phyloP scores from a whole-genome alignment of 495 filamentous ascomycete species.

The Aspergillus ellipticus region DNA sequence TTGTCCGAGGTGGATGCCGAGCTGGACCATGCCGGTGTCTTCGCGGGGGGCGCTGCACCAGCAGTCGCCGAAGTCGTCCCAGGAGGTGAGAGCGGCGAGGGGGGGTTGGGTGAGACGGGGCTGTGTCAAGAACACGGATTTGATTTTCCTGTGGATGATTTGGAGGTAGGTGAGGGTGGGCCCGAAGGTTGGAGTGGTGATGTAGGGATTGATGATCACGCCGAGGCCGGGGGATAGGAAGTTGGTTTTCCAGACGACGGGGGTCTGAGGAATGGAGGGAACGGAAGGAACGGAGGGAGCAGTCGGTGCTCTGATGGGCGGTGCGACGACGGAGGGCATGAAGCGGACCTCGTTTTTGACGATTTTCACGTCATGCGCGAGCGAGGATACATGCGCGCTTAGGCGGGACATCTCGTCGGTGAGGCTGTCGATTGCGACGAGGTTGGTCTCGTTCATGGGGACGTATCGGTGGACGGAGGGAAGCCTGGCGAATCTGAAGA shows the following conservation, averaged over 20 bases:
- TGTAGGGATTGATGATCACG: slow-evolving; percentile 33
- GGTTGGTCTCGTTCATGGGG: slow-evolving; percentile 20
- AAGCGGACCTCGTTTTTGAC: slow-evolving; percentile 20
- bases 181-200: slow-evolving; percentile 30
- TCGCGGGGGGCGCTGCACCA: slow-evolving; percentile 41
- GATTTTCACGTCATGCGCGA: slow-evolving; percentile 29
- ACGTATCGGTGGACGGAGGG: slow-evolving; percentile 11
- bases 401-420: slow-evolving; percentile 30
- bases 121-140: too few relatives aligned
- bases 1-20: slow-evolving; percentile 31
- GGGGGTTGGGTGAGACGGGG: slow-evolving; percentile 18
- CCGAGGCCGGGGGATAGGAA: slow-evolving; percentile 34
- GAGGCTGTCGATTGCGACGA: slow-evolving; percentile 26
- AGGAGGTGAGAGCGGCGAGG: slow-evolving; percentile 30
- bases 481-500: not conserved
- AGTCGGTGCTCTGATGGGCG: not conserved
- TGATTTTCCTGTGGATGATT: not conserved
- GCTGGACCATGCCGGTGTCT: slow-evolving; percentile 32
- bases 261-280: not conserved
- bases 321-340: slow-evolving; percentile 16
- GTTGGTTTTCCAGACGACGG: slow-evolving; percentile 26
- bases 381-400: slow-evolving; percentile 30
- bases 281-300: too few relatives aligned
- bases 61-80: slow-evolving; percentile 46
- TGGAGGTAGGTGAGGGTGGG: slow-evolving; percentile 7